These are phyloP conservation scores for Pythium rhizo-oryzae DNA, from an alignment of 352 stramenopile genomes.

Conservation along the genomic window DNA sequence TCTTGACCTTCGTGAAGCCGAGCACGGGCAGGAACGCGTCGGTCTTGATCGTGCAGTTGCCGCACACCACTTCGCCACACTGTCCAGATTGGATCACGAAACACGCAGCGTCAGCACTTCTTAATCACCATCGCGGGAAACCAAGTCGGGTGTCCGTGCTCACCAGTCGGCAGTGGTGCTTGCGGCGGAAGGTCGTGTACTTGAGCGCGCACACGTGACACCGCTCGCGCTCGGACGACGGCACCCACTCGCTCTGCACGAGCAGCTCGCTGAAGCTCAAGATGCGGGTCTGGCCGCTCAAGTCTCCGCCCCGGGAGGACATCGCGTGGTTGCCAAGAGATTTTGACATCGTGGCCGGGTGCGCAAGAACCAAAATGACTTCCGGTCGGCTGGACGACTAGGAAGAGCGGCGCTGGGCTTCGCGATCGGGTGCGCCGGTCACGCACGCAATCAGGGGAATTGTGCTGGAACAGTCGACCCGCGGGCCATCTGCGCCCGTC, in stretches of 20 bases:
- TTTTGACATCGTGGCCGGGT: slow-evolving; percentile 1
- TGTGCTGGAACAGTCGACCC: too few species aligned
- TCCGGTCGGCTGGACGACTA: too few species aligned
- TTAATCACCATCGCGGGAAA: neutral
- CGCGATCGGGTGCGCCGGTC: too few species aligned
- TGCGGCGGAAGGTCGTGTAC: slow-evolving; percentile 20
- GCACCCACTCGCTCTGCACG: slow-evolving; percentile 26
- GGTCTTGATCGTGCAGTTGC: slow-evolving; percentile 23
- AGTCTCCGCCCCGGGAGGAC: too few species aligned
- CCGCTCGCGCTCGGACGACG: slow-evolving; percentile 9
- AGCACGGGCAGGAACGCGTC: slow-evolving; percentile 12
- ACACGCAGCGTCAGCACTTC: neutral
- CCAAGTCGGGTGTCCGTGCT: neutral
- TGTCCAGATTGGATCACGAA: neutral
- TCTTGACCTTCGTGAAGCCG: slow-evolving; percentile 21
- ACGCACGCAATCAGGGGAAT: neutral
- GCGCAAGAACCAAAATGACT: neutral
- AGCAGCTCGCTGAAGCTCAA: slow-evolving; percentile 22
- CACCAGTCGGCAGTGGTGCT: slow-evolving; percentile 28
- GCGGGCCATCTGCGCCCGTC: neutral
- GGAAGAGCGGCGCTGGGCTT: too few species aligned
- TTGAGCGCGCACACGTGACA: slow-evolving; percentile 14
- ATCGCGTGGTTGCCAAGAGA: neutral
- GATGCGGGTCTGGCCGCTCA: neutral
- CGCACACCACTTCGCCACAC: slow-evolving; percentile 27